Evolutionary conservation across 1,284 basidiomycete genomes (phyloP), one percentile per base, ranked within the genome.

Genomic region (Irpex sp.): DNA sequence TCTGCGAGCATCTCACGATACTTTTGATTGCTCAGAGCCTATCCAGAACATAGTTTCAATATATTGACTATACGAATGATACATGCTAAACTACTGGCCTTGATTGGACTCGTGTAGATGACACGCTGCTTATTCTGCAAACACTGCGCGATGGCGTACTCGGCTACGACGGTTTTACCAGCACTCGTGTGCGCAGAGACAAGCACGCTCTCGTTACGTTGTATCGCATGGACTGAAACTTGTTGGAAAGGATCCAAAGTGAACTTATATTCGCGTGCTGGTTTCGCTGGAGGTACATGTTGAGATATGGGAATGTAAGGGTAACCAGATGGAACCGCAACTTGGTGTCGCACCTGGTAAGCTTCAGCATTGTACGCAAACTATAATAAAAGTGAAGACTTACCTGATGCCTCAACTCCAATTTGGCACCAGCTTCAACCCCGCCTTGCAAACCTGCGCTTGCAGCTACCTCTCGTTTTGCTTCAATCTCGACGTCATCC

Each of bases 131-230:
- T 94, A 71, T 90, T 86, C 73, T 86, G 85, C 67, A 99, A 79
- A 80, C 93, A 96, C 71, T 96, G 94, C 0, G 97, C 97, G 71
- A 99, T 99, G 51, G 97, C 97, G 75, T 98, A 99, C 78, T 99
- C 97, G 59, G 97, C 97, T 59, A 99, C 96, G 60, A 98, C 96
- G 2, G 96, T 98, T 78, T 99, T 98, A 68, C 96, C 96, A 16
- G 96, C 96, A 75, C 93, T 96, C 1, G 96, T 99, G 77, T 99
- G 96, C 0, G 96, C 96, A n/a, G 96, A 98, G 1, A 99, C 97
- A 56, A 99, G 82, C 3, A 99, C 97, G 69, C 91, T 95, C 78
- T 99, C 97, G 73, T 96, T 96, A 37, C 97, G 83, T 75, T 99
- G 94, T 62, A 99, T 99, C 58, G 94, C 96, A 66, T 91, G 85